phyloP scores from a whole-genome alignment of 106 monocot species.

The Dioscorea zingiberensis region DNA sequence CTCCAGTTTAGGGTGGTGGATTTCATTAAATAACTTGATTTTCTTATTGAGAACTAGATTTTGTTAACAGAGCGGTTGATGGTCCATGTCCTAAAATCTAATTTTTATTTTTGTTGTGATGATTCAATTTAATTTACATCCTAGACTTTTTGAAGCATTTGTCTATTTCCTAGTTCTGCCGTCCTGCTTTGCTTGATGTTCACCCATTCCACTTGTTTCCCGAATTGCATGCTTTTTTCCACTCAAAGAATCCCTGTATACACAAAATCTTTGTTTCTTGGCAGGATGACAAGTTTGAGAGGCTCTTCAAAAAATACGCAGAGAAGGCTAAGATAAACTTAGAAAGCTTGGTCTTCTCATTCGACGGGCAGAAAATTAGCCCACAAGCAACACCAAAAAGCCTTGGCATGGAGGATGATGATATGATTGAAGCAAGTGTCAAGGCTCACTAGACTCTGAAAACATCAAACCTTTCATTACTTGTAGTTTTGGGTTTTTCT shows the following conservation, averaged over 20 bases:
- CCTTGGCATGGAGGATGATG: constrained; percentile 79
- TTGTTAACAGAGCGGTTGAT: too few relatives aligned
- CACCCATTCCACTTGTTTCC: background rate
- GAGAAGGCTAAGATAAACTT: constrained; percentile 33
- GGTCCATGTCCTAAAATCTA: too few relatives aligned
- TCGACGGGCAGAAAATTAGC: constrained; percentile 71
- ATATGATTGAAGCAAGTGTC: constrained; percentile 73
- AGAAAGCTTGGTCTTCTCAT: constrained; percentile 60
- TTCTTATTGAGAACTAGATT: too few relatives aligned
- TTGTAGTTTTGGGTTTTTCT: too few relatives aligned
- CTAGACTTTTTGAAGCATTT: too few relatives aligned
- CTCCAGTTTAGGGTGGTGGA: too few relatives aligned
- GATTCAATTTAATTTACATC: too few relatives aligned
- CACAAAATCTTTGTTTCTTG: background rate
- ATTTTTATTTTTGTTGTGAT: too few relatives aligned
- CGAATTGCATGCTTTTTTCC: background rate
- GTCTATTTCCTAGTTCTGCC: background rate
- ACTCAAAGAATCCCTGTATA: too few relatives aligned
- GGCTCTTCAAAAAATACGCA: constrained; percentile 76
- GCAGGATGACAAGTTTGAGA: constrained; percentile 90
- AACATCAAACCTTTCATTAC: background rate
- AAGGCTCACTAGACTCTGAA: constrained; percentile 25
- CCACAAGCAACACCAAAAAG: constrained; percentile 46
- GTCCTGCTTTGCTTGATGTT: background rate
- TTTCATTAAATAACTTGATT: too few relatives aligned